These are phyloP conservation scores for Paramarasmius palmivorus DNA, from an alignment of 1,284 basidiomycete species.

Conservation along the genomic window DNA sequence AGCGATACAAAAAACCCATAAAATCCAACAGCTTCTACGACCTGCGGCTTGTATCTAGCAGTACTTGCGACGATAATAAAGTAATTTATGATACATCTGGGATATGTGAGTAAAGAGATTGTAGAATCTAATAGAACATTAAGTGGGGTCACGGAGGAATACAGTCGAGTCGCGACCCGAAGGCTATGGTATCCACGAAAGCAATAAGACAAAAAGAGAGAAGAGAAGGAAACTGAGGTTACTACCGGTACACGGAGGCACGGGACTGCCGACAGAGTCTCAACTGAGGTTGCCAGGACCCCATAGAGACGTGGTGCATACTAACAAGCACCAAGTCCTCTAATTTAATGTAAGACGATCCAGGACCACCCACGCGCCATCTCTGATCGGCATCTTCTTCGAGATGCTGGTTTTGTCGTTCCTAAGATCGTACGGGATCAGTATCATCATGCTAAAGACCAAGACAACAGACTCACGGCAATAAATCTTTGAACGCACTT, in stretches of 20 bases:
- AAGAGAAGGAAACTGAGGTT: no score
- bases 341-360: conserved; percentile 48
- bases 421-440: conserved; percentile 33
- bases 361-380: conserved; percentile 60
- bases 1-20: no score
- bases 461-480: conserved; percentile 32
- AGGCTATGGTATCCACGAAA: no score
- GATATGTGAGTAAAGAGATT: no score
- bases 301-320: conserved; percentile 77
- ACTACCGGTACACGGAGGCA: background rate
- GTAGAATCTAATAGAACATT: no score
- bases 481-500: conserved; percentile 63
- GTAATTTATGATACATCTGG: no score
- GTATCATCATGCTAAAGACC: conserved; percentile 3
- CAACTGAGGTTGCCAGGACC: conserved; percentile 77
- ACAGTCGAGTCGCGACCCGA: no score
- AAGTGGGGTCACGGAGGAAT: no score
- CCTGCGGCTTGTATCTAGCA: no score
- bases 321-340: conserved; percentile 71
- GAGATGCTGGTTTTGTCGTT: conserved; percentile 45
- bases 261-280: conserved; percentile 40
- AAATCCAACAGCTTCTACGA: no score
- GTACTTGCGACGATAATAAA: no score
- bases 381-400: conserved; percentile 58
- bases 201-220: no score